Evolutionary conservation across 2,329 filamentous ascomycete species (phyloP), one percentile per base, ranked within the genome.

Genomic region (Fusarium longipes): DNA sequence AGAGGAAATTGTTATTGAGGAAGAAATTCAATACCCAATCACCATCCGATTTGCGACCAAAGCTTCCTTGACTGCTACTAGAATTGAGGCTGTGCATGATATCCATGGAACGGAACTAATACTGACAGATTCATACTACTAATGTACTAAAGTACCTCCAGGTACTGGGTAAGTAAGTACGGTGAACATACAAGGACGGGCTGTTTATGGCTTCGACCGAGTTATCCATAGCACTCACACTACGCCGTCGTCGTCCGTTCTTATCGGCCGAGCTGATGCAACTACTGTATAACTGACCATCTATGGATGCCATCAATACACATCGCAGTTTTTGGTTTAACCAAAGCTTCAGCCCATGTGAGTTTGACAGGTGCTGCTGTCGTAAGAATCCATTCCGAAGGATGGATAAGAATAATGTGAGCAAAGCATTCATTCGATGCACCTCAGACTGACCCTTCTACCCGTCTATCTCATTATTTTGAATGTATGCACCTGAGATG

Each of bases 341-440:
- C 17, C 44, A 30, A 30, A 27, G 38, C 35, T 48, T 36, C 22
- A 42, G 25, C 22, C 18, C 14, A 30, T 38, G 14, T 24, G 15
- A 43, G 29, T 63, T 63, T 35, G 22, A 40, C 50, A 63, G 63
- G 38, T 45, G 60, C 38, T 63, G 33, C 43, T 50, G 39, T 30
- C 25, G 38, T 20, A 62, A 43, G n/a, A 35, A 32, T 20, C 25
- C 33, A 42, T 47, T 62, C 14, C 18, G 33, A 38, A n/a, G 29
- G n/a, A 47, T n/a, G 29, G n/a, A 47, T 40, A 25, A 55, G 25
- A 36, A n/a, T n/a, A n/a, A 38, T 32, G 30, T 9, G 40, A 8
- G 18, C 8, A 24, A n/a, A 47, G 25, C n/a, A 32, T 27, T n/a
- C n/a, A n/a, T n/a, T n/a, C 8, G 20, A 17, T 15, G 14, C 32